phyloP scores from a whole-genome alignment of 2,329 filamentous ascomycete species.

The Ceratocystis albifundus region DNA sequence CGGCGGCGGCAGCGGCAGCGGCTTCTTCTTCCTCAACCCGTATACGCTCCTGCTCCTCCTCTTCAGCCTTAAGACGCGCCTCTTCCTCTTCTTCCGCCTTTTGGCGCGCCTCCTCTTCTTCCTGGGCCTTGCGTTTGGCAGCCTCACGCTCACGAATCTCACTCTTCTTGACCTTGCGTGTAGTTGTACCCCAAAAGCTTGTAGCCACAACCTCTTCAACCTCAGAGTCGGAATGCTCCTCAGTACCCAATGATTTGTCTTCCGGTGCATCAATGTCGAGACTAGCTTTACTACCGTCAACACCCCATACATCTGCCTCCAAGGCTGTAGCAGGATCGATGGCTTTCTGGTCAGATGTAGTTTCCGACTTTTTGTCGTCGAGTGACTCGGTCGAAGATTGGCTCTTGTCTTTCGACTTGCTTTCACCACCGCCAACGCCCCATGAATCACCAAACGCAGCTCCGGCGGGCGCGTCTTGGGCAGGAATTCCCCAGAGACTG shows the following conservation, averaged over 20 bases:
- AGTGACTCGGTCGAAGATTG: slow-evolving; percentile 2
- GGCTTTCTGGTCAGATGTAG: background rate
- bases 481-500: slow-evolving; percentile 15
- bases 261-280: slow-evolving; percentile 26
- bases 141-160: slow-evolving; percentile 23
- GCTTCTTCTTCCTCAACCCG: slow-evolving; percentile 13
- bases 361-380: slow-evolving; percentile 27
- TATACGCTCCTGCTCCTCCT: slow-evolving; percentile 16
- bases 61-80: slow-evolving; percentile 11
- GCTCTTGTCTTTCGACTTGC: slow-evolving; percentile 14
- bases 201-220: slow-evolving; percentile 29
- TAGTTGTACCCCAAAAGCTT: slow-evolving; percentile 27
- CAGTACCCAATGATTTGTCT: slow-evolving; percentile 20
- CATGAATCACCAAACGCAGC: slow-evolving; percentile 19
- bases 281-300: slow-evolving; percentile 26
- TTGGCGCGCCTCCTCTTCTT: slow-evolving; percentile 15
- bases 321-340: slow-evolving; percentile 9
- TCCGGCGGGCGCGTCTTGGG: slow-evolving; percentile 2
- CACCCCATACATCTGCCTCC: background rate
- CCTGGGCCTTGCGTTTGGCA: slow-evolving; percentile 15
- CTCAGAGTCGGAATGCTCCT: slow-evolving; percentile 26
- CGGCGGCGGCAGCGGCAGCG: slow-evolving; percentile 3
- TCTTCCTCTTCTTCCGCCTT: slow-evolving; percentile 16
- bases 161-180: slow-evolving; percentile 30
- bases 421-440: slow-evolving; percentile 14